phyloP scores from a whole-genome alignment of 805 yeast species.

The Yamadazyma philogaea region DNA sequence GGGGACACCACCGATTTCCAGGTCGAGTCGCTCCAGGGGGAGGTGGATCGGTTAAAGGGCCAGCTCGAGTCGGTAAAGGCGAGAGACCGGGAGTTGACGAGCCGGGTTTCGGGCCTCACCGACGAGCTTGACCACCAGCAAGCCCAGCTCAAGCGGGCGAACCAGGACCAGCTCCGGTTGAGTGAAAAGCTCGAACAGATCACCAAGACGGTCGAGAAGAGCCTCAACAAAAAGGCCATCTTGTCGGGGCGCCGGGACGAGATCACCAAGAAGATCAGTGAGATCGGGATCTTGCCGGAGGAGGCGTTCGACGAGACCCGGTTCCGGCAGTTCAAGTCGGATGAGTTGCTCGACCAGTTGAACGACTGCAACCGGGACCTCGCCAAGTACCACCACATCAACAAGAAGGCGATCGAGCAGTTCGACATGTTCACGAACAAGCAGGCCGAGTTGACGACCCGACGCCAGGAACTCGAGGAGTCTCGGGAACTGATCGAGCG shows the following conservation, averaged over 20 bases:
- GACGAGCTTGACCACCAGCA: slow-evolving; percentile 32
- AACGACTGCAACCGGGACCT: slow-evolving; percentile 55
- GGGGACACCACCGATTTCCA: slow-evolving; percentile 14
- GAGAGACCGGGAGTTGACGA: slow-evolving; percentile 24
- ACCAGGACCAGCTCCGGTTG: slow-evolving; percentile 53
- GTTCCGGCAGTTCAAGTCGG: slow-evolving; percentile 46
- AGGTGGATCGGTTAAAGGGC: slow-evolving; percentile 21
- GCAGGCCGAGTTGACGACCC: slow-evolving; percentile 57
- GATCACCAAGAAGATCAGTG: slow-evolving; percentile 67
- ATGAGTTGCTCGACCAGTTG: slow-evolving; percentile 50
- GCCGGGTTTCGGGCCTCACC: slow-evolving; percentile 15
- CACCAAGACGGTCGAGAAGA: slow-evolving; percentile 63
- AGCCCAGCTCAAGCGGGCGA: slow-evolving; percentile 44
- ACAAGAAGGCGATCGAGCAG: slow-evolving; percentile 87
- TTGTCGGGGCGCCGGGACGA: slow-evolving; percentile 65
- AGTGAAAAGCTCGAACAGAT: slow-evolving; percentile 57
- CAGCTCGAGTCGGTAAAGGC: slow-evolving; percentile 28
- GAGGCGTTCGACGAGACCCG: slow-evolving; percentile 56
- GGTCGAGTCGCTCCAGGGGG: slow-evolving; percentile 20
- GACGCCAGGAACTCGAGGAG: slow-evolving; percentile 65
- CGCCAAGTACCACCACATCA: slow-evolving; percentile 69
- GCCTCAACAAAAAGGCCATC: slow-evolving; percentile 58
- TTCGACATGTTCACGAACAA: slow-evolving; percentile 69
- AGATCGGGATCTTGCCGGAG: slow-evolving; percentile 86
- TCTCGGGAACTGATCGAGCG: slow-evolving; percentile 72